Percentiles rank a stretch among this genome's conserved stretches.
phyloP scores from a whole-genome alignment of 768 basidiomycete species.

The Rhizopogon rudus region DNA sequence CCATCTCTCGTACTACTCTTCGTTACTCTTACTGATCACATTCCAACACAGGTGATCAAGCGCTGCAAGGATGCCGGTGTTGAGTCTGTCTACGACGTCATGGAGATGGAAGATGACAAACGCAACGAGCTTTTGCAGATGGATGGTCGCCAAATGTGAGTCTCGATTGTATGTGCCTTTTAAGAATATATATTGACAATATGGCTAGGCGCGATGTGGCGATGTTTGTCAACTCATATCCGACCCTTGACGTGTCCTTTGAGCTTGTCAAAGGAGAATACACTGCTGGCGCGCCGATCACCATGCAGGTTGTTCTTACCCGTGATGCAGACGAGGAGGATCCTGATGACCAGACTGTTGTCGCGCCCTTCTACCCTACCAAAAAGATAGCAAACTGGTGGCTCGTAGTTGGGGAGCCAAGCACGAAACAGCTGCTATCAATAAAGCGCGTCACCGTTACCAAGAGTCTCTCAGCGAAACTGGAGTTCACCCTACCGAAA shows the following conservation, averaged over 20 bases:
- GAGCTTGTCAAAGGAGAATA: conserved; percentile 86
- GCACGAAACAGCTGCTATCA: conserved; percentile 74
- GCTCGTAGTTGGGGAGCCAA: conserved; percentile 88
- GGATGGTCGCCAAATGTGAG: conserved; percentile 83
- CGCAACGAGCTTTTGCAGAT: conserved; percentile 80
- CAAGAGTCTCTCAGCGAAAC: conserved; percentile 69
- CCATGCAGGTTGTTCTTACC: conserved; percentile 71
- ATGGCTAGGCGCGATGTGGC: conserved; percentile 83
- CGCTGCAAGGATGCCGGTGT: conserved; percentile 80
- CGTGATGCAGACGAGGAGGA: conserved; percentile 79
- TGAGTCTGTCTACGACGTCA: conserved; percentile 93
- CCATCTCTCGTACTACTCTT: neutral
- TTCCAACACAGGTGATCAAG: conserved; percentile 54
- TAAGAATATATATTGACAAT: neutral
- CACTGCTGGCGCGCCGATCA: conserved; percentile 80
- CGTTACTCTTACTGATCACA: neutral
- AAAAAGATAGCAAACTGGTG: conserved; percentile 97
- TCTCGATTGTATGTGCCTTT: conserved; percentile 5
- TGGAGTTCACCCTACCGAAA: conserved; percentile 86
- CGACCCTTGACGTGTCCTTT: conserved; percentile 88
- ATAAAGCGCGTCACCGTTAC: conserved; percentile 82
- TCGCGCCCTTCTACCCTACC: conserved; percentile 91
- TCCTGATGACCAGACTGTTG: conserved; percentile 70
- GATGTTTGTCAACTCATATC: conserved; percentile 93
- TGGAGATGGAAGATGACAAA: conserved; percentile 96